Conservation (phyloP, 805 yeast species). For the Metschnikowia rubicola region DNA sequence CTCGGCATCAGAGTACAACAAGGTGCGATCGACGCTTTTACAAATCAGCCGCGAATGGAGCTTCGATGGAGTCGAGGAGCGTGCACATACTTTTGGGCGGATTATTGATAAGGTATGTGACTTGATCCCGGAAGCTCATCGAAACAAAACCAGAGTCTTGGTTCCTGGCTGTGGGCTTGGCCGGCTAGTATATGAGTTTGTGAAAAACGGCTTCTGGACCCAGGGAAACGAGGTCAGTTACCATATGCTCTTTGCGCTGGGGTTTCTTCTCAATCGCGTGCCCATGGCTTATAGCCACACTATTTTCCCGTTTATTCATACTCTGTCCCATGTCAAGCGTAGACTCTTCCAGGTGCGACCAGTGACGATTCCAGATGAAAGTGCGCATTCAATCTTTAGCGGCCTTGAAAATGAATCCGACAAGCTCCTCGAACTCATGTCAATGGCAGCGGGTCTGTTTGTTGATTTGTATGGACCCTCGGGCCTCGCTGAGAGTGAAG, state of each 20-base stretch:
- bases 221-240: conserved; percentile 68
- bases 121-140: conserved; percentile 32
- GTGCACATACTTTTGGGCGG: conserved; percentile 36
- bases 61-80: conserved; percentile 45
- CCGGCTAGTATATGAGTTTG: conserved; percentile 54
- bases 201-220: conserved; percentile 51
- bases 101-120: conserved; percentile 34
- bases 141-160: conserved; percentile 43
- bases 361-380: conserved; percentile 51
- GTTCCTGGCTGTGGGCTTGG: conserved; percentile 70
- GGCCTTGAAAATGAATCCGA: not conserved
- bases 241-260: conserved; percentile 59
- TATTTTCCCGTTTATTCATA: conserved; percentile 55
- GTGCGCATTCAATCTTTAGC: conserved; percentile 34
- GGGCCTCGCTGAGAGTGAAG: conserved; percentile 30
- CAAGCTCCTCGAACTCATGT: conserved; percentile 46
- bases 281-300: conserved; percentile 36
- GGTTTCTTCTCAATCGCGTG: conserved; percentile 49
- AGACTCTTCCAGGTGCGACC: conserved; percentile 50
- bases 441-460: conserved; percentile 73
- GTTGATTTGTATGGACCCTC: conserved; percentile 61
- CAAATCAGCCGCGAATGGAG: conserved; percentile 66
- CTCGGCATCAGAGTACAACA: conserved; percentile 45
- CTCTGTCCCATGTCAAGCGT: conserved; percentile 42
- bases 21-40: conserved; percentile 52